Evolutionary conservation across 2,329 filamentous ascomycete genomes (phyloP), one percentile per base, ranked within the genome.

Genomic region (Pseudonectria buxi): DNA sequence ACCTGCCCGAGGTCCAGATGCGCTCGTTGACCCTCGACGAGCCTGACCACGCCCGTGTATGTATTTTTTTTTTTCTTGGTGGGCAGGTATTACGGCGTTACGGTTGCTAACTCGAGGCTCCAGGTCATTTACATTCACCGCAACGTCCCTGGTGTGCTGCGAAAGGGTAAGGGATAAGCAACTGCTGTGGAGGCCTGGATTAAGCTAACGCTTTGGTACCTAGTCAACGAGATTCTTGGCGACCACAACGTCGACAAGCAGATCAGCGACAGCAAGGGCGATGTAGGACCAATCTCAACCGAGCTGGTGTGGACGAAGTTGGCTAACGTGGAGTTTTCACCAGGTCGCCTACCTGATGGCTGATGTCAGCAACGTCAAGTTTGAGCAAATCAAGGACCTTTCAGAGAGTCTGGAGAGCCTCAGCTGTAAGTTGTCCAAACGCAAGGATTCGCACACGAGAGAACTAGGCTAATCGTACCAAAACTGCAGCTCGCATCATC

Each of bases 231-330:
- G 55, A 87, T 96, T 44, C 74, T 98, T 31, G 86, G 84, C 28
- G 81, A 94, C 55, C 89, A 98, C 71, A 98, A 98, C 62, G 89
- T 98, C 51, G 90, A 95, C 68, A 96, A 96, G 73, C 92, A 98
- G 67, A 96, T 94, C 70, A 92, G 86, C 33, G 92, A 96, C 62
- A 94, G 85, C 65, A 83, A 83, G 68, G 90, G 88, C 50, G 90
- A 96, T 59, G 82, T 86, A 65, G 46, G 74, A 50, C 26, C 22
- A 15, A 2, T 14, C 7, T n/a, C 31, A n/a, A 2, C 22, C 7
- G 3, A 18, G 13, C 10, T 24, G 7, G 15, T 6, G 14, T 4
- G 22, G 15, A 31, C 11, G 7, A 28, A 27, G 29, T 28, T 33
- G 18, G 37, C 15, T 13, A 14, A 22, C 18, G 9, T 22, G 18